phyloP scores from a whole-genome alignment of 805 yeast genomes.

The Metschnikowia reukaufii region DNA sequence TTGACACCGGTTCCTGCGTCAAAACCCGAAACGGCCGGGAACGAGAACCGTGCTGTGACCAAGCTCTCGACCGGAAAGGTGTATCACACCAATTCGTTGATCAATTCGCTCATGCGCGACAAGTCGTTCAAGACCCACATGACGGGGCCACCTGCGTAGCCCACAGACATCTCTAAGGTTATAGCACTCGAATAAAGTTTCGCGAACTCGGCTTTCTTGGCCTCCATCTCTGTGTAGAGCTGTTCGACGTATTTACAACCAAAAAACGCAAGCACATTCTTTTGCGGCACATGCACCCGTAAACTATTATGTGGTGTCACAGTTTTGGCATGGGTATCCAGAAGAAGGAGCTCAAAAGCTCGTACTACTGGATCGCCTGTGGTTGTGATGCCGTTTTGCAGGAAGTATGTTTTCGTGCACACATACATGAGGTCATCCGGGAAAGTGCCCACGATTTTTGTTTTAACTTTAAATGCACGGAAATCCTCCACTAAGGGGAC shows the following conservation, averaged over 20 bases:
- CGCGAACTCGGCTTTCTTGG: conserved; percentile 7
- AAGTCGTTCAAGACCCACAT: conserved; percentile 15
- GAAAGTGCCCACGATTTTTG: conserved; percentile 23
- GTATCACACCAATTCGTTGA: conserved; percentile 7
- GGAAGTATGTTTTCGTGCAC: conserved; percentile 29
- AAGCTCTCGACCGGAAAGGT: background rate
- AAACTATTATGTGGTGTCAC: conserved; percentile 8
- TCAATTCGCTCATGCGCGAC: conserved; percentile 11
- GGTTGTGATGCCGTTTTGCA: conserved; percentile 5
- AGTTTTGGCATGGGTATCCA: conserved; percentile 13
- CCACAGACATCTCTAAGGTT: conserved; percentile 11
- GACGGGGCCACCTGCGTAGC: conserved; percentile 1
- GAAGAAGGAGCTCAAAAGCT: conserved; percentile 26
- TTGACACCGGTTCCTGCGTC: background rate
- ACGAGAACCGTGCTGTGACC: conserved; percentile 6
- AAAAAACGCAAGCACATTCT: conserved; percentile 13
- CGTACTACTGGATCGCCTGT: conserved; percentile 27
- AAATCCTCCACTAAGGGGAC: conserved; percentile 5
- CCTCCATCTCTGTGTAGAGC: conserved; percentile 17
- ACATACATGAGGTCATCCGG: conserved; percentile 29
- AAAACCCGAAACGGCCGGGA: background rate
- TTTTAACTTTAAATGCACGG: conserved; percentile 20
- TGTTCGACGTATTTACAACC: conserved; percentile 18
- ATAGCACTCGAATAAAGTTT: conserved; percentile 3
- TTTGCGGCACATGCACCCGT: conserved; percentile 11